Evolutionary conservation across 108 stramenopile species (phyloP).

Genomic region (Conticribra guillardii): DNA sequence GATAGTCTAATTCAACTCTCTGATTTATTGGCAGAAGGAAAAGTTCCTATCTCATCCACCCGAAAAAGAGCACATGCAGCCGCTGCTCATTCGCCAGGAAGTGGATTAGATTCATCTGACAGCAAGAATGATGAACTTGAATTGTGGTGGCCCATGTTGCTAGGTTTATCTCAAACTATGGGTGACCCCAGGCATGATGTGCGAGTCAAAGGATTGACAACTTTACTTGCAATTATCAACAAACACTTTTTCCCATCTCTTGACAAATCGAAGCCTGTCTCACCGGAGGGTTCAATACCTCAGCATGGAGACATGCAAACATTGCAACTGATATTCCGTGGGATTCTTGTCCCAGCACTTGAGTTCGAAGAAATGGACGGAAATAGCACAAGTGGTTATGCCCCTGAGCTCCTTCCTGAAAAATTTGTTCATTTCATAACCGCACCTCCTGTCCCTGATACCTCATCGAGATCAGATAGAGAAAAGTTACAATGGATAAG

Average conservation of each 20-base stretch:
- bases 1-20: conserved; percentile 65
- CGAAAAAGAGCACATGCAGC: conserved; percentile 19
- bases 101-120: conserved; percentile 37
- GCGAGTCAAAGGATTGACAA: conserved; percentile 64
- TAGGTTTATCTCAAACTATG: conserved; percentile 87
- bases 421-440: conserved; percentile 78
- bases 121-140: conserved; percentile 65
- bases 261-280: conserved; percentile 10
- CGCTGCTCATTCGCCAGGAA: conserved; percentile 8
- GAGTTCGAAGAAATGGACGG: conserved; percentile 75
- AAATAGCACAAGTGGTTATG: conserved; percentile 47
- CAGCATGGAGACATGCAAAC: conserved; percentile 70
- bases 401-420: conserved; percentile 61
- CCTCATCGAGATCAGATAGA: conserved; percentile 14
- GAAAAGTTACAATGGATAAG: conserved; percentile 67
- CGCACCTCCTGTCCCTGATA: conserved; percentile 24
- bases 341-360: conserved; percentile 82
- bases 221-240: conserved; percentile 66
- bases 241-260: conserved; percentile 67
- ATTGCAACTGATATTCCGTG: conserved; percentile 80
- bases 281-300: conserved; percentile 22
- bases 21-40: conserved; percentile 60
- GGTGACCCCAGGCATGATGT: conserved; percentile 79
- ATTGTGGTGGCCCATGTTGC: conserved; percentile 97
- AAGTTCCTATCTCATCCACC: conserved; percentile 32